Conservation (phyloP, 495 filamentous ascomycete species). For the Tuber indicum region DNA sequence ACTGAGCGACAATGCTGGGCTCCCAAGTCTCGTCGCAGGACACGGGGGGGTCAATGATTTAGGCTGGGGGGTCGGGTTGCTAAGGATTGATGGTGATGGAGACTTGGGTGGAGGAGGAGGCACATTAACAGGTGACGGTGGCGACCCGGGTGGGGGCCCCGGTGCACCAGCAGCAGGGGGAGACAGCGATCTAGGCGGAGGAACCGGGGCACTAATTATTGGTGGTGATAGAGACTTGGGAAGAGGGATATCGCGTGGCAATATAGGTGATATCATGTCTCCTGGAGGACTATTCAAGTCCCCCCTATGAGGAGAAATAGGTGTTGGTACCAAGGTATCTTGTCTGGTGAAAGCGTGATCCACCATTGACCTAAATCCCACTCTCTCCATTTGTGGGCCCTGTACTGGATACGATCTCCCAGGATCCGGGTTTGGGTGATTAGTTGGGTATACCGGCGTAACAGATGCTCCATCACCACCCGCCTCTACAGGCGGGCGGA, state of each 20-base stretch:
- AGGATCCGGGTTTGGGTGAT: background rate
- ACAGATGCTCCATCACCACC: background rate
- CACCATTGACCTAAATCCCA: constrained; percentile 31
- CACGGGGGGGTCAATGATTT: background rate
- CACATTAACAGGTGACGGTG: constrained; percentile 4
- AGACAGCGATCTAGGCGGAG: background rate
- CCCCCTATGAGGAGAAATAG: constrained; percentile 14
- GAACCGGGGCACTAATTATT: constrained; percentile 16
- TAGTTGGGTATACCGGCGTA: background rate
- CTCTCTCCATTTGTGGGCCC: constrained; percentile 7
- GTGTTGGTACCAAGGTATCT: constrained; percentile 22
- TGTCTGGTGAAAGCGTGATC: constrained; percentile 25
- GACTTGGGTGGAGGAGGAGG: background rate
- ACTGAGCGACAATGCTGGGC: background rate
- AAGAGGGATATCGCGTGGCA: constrained; percentile 9
- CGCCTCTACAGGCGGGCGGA: background rate
- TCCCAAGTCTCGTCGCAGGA: background rate
- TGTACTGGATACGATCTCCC: background rate
- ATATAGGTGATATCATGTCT: background rate
- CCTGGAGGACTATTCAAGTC: background rate
- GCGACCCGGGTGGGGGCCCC: constrained; percentile 13
- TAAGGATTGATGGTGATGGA: background rate
- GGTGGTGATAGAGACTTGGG: constrained; percentile 1
- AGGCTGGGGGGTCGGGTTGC: background rate
- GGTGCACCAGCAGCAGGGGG: constrained; percentile 11